These are phyloP conservation scores for Tillandsia fasciculata DNA, from an alignment of 176 grass and related monocot genomes.

Conservation along the genomic window DNA sequence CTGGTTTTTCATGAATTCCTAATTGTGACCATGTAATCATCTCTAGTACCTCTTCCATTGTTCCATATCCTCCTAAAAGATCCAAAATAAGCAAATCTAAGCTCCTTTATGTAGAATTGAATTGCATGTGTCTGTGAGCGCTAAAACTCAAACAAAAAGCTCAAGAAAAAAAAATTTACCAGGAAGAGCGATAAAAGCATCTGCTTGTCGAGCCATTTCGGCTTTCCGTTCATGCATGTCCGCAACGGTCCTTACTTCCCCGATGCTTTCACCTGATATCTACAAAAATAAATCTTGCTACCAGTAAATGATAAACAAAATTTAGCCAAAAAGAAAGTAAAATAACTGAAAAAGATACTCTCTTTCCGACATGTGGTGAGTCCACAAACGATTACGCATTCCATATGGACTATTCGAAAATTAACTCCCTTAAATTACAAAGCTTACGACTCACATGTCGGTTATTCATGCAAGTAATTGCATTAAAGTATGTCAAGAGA, in stretches of 20 bases:
- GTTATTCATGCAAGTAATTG: no score
- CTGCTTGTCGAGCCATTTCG: slow-evolving; percentile 71
- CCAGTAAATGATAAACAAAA: not conserved
- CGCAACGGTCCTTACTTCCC: slow-evolving; percentile 58
- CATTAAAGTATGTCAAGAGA: no score
- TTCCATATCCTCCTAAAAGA: slow-evolving; percentile 81
- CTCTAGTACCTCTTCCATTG: slow-evolving; percentile 96
- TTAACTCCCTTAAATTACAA: no score
- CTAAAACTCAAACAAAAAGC: not conserved
- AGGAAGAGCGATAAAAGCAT: slow-evolving; percentile 93
- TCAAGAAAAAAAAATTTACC: slow-evolving; percentile 27
- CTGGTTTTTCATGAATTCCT: slow-evolving; percentile 91
- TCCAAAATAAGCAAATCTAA: slow-evolving; percentile 22
- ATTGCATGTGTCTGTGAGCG: not conserved
- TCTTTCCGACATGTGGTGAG: not conserved
- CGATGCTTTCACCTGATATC: slow-evolving; percentile 91
- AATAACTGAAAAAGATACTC: not conserved
- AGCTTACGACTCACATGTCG: no score
- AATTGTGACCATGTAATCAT: slow-evolving; percentile 99
- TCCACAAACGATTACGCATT: not conserved
- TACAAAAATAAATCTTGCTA: slow-evolving; percentile 4
- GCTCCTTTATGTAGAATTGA: not conserved
- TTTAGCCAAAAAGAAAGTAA: not conserved
- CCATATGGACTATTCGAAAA: not conserved
- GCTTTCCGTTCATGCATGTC: slow-evolving; percentile 98